Evolutionary conservation across 768 basidiomycete species (phyloP).

Genomic region (Termitomyces bulborhizus): DNA sequence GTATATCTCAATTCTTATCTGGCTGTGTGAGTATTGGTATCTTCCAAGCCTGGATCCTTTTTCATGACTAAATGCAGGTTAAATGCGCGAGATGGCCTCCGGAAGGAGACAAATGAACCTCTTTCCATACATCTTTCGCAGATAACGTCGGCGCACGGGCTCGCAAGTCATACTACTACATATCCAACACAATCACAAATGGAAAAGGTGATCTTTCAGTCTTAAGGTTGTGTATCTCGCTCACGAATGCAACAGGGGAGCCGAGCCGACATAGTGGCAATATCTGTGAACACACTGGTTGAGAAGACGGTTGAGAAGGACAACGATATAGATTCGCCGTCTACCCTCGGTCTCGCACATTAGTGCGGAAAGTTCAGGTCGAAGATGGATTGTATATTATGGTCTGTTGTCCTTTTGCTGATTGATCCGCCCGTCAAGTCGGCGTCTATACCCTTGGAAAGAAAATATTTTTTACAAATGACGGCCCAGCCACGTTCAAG

Average conservation of each 20-base stretch:
- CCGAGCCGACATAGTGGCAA: constrained; percentile 5
- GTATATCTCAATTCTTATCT: constrained; percentile 56
- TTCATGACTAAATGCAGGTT: constrained; percentile 22
- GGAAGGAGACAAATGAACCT: constrained; percentile 25
- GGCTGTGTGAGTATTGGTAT: constrained; percentile 26
- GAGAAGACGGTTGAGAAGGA: constrained; percentile 2
- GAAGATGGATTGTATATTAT: background rate
- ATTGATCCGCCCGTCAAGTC: background rate
- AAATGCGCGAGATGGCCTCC: constrained; percentile 39
- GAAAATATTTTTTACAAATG: no score
- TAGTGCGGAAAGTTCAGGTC: background rate
- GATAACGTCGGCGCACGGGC: constrained; percentile 12
- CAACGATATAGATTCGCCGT: background rate
- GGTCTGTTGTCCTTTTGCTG: background rate
- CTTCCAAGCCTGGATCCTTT: background rate
- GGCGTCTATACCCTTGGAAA: background rate
- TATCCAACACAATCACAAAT: background rate
- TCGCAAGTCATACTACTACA: background rate
- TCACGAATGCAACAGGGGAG: constrained; percentile 3
- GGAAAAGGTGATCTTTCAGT: constrained; percentile 9
- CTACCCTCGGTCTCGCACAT: background rate
- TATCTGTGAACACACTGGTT: constrained; percentile 11
- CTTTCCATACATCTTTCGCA: constrained; percentile 40
- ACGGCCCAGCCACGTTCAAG: no score
- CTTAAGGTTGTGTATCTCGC: background rate